Base-by-base conservation (phyloP, 495 filamentous ascomycete genomes). In the Penicillium angulare region DNA sequence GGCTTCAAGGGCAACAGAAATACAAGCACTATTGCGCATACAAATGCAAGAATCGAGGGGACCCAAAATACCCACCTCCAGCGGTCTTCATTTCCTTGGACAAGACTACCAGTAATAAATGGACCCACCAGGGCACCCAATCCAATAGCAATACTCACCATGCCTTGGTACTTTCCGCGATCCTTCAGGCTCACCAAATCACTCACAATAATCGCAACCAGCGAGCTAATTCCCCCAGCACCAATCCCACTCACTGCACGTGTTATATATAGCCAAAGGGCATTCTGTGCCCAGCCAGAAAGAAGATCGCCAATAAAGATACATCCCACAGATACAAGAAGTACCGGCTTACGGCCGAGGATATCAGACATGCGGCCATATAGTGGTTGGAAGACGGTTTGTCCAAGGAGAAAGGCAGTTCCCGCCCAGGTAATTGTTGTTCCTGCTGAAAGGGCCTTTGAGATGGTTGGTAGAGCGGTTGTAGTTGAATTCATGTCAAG, bases 361-460 rank as follows among this genome's bases (percentile, higher is more conserved):
- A 80, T 79, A 59, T 80, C 73, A 1, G 77, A 80, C 7, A 84
- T 57, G 5, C 79, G 69, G 17, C 79, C 78, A 46, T 80, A 82
- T 2, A 80, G 64, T 12, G 79, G 73, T 27, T 78, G 76, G 38
- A 85, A 86, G 27, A 81, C 79, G 7, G 83, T 85, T 57, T 85
- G 85, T 1, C 82, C 83, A 29, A 90, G 80, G 8, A 89, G 67
- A 22, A 82, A 84, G 8, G 85, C 85, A 2, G 84, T 89, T 9
- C 84, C 86, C 2, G 85, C 78, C 86, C 86, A 90, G 0, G 79
- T 84, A 42, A 87, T 83, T 18, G 79, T 83, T 16, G 77, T 71
- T 21, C 66, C 56, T 2, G 75, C 79, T 51, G 82, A 52, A 4
- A 86, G 68, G 40, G 82, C 80, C 29, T 58, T 61, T 29, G 77